Conservation (phyloP, 2,329 filamentous ascomycete genomes). For the Alternaria sp. region DNA sequence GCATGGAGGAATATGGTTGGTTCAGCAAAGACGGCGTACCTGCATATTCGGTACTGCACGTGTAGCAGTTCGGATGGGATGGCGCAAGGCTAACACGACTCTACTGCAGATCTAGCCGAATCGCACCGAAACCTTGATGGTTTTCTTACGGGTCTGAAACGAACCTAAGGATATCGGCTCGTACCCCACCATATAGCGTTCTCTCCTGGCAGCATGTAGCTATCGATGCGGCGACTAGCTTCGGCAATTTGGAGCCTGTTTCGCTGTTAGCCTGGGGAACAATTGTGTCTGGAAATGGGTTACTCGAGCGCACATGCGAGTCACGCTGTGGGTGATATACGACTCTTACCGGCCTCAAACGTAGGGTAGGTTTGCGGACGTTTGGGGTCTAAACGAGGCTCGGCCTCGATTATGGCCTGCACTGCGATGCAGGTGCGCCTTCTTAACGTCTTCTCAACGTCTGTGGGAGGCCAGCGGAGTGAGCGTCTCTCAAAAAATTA, state of each 20-base stretch:
- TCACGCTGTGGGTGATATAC: conserved; percentile 4
- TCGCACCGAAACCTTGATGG: conserved; percentile 31
- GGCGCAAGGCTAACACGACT: conserved; percentile 20
- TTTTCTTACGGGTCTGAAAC: conserved; percentile 33
- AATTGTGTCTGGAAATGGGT: not conserved
- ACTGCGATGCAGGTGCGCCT: not conserved
- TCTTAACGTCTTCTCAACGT: not conserved
- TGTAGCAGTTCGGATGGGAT: conserved; percentile 20
- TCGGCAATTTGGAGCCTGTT: not conserved
- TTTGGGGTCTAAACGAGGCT: not conserved
- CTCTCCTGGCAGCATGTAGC: not conserved
- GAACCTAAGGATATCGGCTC: conserved; percentile 17
- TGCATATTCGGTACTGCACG: conserved; percentile 21
- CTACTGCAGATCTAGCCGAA: conserved; percentile 34
- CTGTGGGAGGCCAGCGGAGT: not conserved
- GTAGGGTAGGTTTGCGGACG: conserved; percentile 1
- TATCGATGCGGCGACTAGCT: conserved; percentile 1
- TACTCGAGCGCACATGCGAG: not conserved
- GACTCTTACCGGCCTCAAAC: conserved; percentile 4
- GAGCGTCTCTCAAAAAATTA: not conserved
- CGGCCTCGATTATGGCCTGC: not conserved
- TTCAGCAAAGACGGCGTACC: not conserved
- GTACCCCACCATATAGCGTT: conserved; percentile 9
- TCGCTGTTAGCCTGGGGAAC: not conserved
- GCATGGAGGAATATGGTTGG: conserved; percentile 2